These are phyloP conservation scores for Plasmodium fragile DNA, from an alignment of 169 alveolate species.

Conservation along the genomic window DNA sequence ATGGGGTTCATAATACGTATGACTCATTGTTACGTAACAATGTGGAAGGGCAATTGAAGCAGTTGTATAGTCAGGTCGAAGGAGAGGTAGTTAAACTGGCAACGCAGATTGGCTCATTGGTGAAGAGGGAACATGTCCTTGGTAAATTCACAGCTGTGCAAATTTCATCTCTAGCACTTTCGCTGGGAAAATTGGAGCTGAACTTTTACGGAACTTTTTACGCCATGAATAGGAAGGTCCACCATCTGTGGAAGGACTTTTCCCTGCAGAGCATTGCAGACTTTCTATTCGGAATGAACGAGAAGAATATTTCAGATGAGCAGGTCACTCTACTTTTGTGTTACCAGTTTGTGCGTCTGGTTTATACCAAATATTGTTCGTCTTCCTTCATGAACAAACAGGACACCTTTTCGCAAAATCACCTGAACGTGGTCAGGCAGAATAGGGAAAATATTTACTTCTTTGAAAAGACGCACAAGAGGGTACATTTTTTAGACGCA, in stretches of 20 bases:
- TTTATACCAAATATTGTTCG: neutral
- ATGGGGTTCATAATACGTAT: neutral
- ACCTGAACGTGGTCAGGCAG: slow-evolving; percentile 4
- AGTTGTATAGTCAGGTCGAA: neutral
- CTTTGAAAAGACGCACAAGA: neutral
- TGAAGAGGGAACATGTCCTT: slow-evolving; percentile 20
- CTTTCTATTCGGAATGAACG: slow-evolving; percentile 33
- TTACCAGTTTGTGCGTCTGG: slow-evolving; percentile 22
- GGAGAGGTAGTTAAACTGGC: neutral
- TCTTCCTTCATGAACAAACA: neutral
- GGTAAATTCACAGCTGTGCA: slow-evolving; percentile 10
- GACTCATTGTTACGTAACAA: neutral
- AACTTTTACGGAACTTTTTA: slow-evolving; percentile 19
- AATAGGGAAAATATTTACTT: neutral
- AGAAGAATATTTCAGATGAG: slow-evolving; percentile 43
- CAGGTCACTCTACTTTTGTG: slow-evolving; percentile 21
- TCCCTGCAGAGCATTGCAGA: slow-evolving; percentile 61
- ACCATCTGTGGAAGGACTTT: slow-evolving; percentile 55
- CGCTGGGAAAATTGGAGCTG: slow-evolving; percentile 45
- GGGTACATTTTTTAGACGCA: slow-evolving; percentile 11
- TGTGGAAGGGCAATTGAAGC: neutral
- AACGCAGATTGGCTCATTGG: neutral
- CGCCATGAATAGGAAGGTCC: slow-evolving; percentile 21
- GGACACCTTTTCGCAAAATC: neutral
- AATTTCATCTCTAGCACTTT: slow-evolving; percentile 39